These are phyloP conservation scores for Pichia sp. DNA, from an alignment of 1,139 yeast species.

Conservation along the genomic window DNA sequence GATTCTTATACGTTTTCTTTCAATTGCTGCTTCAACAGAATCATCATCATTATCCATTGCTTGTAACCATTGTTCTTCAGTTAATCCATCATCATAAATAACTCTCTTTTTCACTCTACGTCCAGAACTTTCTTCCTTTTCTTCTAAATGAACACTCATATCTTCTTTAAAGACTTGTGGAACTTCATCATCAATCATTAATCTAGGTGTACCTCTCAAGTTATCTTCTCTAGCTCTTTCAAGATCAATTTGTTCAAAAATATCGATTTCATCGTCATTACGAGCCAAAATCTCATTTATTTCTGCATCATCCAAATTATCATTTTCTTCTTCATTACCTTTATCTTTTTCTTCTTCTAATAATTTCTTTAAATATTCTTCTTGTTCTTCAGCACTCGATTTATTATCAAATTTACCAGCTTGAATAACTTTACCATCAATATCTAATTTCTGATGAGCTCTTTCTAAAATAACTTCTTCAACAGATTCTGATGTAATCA, in stretches of 20 bases:
- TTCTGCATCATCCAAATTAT: conserved; percentile 65
- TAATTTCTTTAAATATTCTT: conserved; percentile 63
- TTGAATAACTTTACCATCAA: conserved; percentile 84
- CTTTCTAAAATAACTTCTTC: conserved; percentile 79
- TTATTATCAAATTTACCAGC: conserved; percentile 84
- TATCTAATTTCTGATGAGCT: conserved; percentile 76
- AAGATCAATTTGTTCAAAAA: conserved; percentile 53
- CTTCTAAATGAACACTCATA: conserved; percentile 50
- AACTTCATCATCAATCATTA: conserved; percentile 55
- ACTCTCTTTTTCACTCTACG: conserved; percentile 59
- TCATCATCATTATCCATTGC: conserved; percentile 65
- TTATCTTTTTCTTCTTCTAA: conserved; percentile 67
- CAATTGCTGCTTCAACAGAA: conserved; percentile 30
- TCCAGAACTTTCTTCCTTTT: conserved; percentile 44
- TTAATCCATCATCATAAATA: conserved; percentile 59
- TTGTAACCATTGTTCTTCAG: conserved; percentile 76
- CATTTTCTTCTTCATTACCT: conserved; percentile 42
- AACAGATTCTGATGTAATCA: conserved; percentile 75
- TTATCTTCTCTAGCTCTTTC: conserved; percentile 39
- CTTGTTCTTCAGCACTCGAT: conserved; percentile 78
- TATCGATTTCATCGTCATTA: conserved; percentile 49
- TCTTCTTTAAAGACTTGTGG: conserved; percentile 67
- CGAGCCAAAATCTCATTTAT: conserved; percentile 68
- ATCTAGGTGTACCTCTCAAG: conserved; percentile 34
- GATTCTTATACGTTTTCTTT: conserved; percentile 26